Evolutionary conservation across 225 moss, liverwort and hornwort genomes (phyloP), one percentile per base, ranked within the genome.

Genomic region (Bryoerythrophyllum caledonicum): DNA sequence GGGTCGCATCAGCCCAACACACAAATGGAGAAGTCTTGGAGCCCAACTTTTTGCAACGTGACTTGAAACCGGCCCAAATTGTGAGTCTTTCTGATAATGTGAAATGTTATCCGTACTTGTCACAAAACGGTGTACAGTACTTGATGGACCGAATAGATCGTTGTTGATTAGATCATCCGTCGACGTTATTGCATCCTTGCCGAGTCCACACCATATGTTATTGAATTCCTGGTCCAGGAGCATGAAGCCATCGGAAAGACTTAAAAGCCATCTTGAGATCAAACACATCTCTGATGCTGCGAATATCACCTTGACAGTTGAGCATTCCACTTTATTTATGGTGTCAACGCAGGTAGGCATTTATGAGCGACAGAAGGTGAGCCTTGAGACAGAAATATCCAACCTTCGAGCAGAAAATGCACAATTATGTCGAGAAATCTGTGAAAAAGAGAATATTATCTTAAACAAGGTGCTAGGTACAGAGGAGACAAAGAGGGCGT

Each of bases 41-140:
- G 85, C 90, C 91, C 62, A 96, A 96, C 61, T 93, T 93, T 75
- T 85, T 96, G 69, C 84, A 93, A 65, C 84, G 89, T 60, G 96
- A 96, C 67, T 82, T 96, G 56, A 96, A 93, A 81, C 96, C 93
- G n/a, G 91, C 85, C 53, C 88, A 86, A 52, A 92, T 96, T 79
- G 96, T 96, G 74, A 89, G 96, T 37, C 23, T 34, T 46, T 76
- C 72, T 75, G 43, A 79, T 61, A 68, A 56, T 43, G 25, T 40
- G 65, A 77, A 73, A 70, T 20, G 55, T 48, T 55, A 0, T 49
- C 46, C 6, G 15, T n/a, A n/a, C 26, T 13, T 49, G 12, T 61
- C 54, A 17, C 59, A 40, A 44, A 35, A 53, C 35, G 4, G 13
- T 16, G 25, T 40, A n/a, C 61, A 21, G 21, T 28, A 24, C 63